Percentiles rank a stretch among this genome's conserved stretches.
These are phyloP conservation scores for Coemansia sp. DNA, from an alignment of 192 early-diverging fungal species.

Conservation along the genomic window DNA sequence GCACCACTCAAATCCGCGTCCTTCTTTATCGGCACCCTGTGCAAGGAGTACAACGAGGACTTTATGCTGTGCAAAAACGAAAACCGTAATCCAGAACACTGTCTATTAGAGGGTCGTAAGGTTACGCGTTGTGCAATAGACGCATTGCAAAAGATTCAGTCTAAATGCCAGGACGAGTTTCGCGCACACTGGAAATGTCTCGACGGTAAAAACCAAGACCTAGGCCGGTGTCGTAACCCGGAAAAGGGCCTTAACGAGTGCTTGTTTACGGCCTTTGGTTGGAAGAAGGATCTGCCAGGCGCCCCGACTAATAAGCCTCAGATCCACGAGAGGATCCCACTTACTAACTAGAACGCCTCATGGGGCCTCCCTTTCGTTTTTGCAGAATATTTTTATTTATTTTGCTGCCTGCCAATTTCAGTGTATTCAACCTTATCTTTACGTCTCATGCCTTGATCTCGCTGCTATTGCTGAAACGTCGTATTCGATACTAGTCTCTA, in stretches of 20 bases:
- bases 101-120: conserved; percentile 92
- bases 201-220: conserved; percentile 90
- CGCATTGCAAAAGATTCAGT: conserved; percentile 84
- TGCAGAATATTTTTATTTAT: not conserved
- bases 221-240: conserved; percentile 74
- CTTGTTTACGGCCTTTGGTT: conserved; percentile 82
- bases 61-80: conserved; percentile 98
- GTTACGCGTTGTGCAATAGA: conserved; percentile 95
- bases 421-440: too few species aligned
- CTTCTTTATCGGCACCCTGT: conserved; percentile 87
- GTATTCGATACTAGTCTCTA: too few species aligned
- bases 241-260: conserved; percentile 87
- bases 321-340: conserved; percentile 45
- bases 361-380: not conserved
- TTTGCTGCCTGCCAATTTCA: not conserved
- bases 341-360: conserved; percentile 17
- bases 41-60: conserved; percentile 94
- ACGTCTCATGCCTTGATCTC: too few species aligned
- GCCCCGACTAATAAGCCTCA: conserved; percentile 55
- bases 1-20: conserved; percentile 92
- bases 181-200: conserved; percentile 90
- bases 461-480: too few species aligned
- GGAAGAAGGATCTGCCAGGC: conserved; percentile 73
- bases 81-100: conserved; percentile 85
- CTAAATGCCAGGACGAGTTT: conserved; percentile 87